Percentiles rank a stretch among this genome's conserved stretches.
Conservation (phyloP, 2,329 filamentous ascomycete species). For the Fusarium heterosporum region DNA sequence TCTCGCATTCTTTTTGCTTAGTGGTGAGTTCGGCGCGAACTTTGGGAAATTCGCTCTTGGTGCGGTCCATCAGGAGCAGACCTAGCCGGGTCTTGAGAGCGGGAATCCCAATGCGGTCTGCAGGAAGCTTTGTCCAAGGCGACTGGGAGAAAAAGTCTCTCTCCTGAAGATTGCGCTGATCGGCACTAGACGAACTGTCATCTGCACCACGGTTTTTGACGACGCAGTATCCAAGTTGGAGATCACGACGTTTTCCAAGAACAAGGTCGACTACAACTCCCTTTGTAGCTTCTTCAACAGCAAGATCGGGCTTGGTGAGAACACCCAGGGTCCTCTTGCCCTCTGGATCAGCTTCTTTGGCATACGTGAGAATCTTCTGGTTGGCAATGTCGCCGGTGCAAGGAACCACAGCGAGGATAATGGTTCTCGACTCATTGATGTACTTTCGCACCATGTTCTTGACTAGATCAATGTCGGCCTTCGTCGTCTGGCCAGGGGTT, state of each 20-base stretch:
- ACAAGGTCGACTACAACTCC: conserved; percentile 57
- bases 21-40: conserved; percentile 49
- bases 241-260: conserved; percentile 53
- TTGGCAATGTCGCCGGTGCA: conserved; percentile 56
- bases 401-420: conserved; percentile 61
- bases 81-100: conserved; percentile 53
- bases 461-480: conserved; percentile 59
- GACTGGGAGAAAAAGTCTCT: conserved; percentile 52
- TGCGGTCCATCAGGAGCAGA: conserved; percentile 55
- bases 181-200: conserved; percentile 50
- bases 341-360: conserved; percentile 53
- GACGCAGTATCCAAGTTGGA: conserved; percentile 62
- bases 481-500: conserved; percentile 55
- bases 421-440: conserved; percentile 60
- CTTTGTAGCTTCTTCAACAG: conserved; percentile 55
- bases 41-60: conserved; percentile 54
- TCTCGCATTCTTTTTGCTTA: conserved; percentile 20
- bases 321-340: conserved; percentile 60
- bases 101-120: conserved; percentile 50
- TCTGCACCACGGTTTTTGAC: conserved; percentile 62
- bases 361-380: conserved; percentile 55
- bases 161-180: conserved; percentile 51
- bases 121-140: conserved; percentile 52
- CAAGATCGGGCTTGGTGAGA: conserved; percentile 71
- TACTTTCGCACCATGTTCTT: conserved; percentile 61